These are phyloP conservation scores for Xerocomellus chrysenteron DNA, from an alignment of 768 basidiomycete species.

Conservation along the genomic window DNA sequence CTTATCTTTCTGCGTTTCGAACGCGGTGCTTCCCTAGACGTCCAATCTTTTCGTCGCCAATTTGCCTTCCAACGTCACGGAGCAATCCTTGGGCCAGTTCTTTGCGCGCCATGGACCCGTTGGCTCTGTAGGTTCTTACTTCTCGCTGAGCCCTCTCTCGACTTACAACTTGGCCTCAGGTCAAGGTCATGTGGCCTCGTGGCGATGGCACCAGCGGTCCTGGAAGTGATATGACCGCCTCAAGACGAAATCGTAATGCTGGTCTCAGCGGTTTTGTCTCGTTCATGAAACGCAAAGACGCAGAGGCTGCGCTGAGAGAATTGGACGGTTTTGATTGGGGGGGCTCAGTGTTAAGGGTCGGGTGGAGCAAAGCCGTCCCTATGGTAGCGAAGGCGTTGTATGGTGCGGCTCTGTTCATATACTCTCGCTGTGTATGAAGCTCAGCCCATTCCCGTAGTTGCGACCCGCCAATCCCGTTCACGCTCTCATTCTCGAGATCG, in stretches of 20 bases:
- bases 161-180: conserved; percentile 42
- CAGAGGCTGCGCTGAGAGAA: conserved; percentile 84
- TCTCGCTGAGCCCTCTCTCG: neutral
- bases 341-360: conserved; percentile 80
- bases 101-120: conserved; percentile 94
- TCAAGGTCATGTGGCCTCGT: conserved; percentile 99
- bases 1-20: neutral
- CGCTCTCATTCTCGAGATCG: conserved; percentile 35
- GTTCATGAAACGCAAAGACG: conserved; percentile 91
- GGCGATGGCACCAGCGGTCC: conserved; percentile 66
- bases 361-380: conserved; percentile 97
- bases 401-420: conserved; percentile 46
- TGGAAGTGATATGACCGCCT: conserved; percentile 72
- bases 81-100: conserved; percentile 81
- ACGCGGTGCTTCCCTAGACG: conserved; percentile 49
- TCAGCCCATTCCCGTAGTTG: conserved; percentile 12
- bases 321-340: conserved; percentile 96
- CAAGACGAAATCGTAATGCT: conserved; percentile 65
- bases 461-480: conserved; percentile 32
- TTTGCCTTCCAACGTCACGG: conserved; percentile 82
- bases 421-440: neutral
- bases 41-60: conserved; percentile 97
- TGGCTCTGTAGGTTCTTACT: conserved; percentile 62
- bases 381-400: conserved; percentile 78
- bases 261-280: conserved; percentile 96